phyloP scores from a whole-genome alignment of 345 rosid genomes.

The Rubroshorea leprosula region DNA sequence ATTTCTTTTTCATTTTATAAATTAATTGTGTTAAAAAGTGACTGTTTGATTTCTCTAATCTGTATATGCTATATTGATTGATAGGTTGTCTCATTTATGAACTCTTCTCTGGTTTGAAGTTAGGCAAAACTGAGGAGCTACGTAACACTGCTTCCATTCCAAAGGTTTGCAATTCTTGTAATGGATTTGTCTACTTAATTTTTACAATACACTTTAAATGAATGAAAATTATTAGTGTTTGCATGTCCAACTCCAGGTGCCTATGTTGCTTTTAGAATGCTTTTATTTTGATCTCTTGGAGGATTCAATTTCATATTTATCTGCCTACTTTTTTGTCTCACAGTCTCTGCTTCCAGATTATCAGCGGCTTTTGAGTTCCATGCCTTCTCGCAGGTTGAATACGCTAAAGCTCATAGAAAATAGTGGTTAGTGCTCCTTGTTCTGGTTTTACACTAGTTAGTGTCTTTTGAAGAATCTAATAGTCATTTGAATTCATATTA shows the following conservation, averaged over 20 bases:
- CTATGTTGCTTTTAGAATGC: conserved; percentile 10
- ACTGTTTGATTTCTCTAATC: not conserved
- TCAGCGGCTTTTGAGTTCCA: conserved; percentile 96
- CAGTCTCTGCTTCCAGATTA: conserved; percentile 99
- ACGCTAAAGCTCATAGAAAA: conserved; percentile 89
- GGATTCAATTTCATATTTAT: conserved; percentile 38
- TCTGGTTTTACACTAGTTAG: conserved; percentile 6
- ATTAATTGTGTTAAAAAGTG: not conserved
- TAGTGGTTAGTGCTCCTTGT: conserved; percentile 53
- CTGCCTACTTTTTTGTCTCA: conserved; percentile 40
- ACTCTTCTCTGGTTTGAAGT: conserved; percentile 76
- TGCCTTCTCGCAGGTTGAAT: conserved; percentile 97
- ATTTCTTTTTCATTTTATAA: not conserved
- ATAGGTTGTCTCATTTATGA: conserved; percentile 93
- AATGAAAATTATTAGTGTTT: not conserved
- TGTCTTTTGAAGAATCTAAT: not conserved
- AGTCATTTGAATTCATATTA: not conserved
- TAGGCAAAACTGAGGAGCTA: conserved; percentile 91
- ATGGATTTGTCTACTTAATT: not conserved
- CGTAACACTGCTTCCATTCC: conserved; percentile 92
- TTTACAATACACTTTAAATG: not conserved
- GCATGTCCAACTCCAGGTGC: not conserved
- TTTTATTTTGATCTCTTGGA: conserved; percentile 18
- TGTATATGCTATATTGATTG: conserved; percentile 12
- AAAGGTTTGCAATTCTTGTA: conserved; percentile 46